A percentile compares a stretch with the other conserved stretches of the same genome.
phyloP scores from a whole-genome alignment of 169 alveolate genomes.

The Plasmodium vinckei region DNA sequence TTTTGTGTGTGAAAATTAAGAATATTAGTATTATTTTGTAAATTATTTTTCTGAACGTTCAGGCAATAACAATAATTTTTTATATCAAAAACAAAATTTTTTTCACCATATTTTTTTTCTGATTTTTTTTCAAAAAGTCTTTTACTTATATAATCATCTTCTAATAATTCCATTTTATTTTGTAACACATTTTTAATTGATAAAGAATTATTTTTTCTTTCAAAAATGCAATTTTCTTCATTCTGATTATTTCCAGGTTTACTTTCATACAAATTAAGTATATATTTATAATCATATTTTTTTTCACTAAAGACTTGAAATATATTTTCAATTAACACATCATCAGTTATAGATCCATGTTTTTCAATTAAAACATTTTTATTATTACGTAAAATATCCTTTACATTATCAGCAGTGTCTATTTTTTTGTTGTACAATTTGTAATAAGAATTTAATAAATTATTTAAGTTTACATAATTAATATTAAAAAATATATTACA shows the following conservation, averaged over 20 bases:
- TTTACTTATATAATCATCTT: slow-evolving; percentile 34
- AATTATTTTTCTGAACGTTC: background rate
- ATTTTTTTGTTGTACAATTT: slow-evolving; percentile 23
- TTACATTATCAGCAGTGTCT: slow-evolving; percentile 13
- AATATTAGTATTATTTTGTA: background rate
- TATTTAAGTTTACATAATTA: slow-evolving; percentile 4
- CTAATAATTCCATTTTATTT: slow-evolving; percentile 51
- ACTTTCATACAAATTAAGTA: slow-evolving; percentile 11
- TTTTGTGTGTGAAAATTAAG: background rate
- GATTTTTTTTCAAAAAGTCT: slow-evolving; percentile 9
- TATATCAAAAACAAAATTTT: slow-evolving; percentile 40
- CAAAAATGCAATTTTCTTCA: slow-evolving; percentile 14
- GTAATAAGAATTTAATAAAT: slow-evolving; percentile 1
- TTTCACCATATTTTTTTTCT: slow-evolving; percentile 43
- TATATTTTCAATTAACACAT: slow-evolving; percentile 72
- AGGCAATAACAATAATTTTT: slow-evolving; percentile 38
- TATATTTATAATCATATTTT: slow-evolving; percentile 25
- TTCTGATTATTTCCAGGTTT: background rate
- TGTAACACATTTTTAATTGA: slow-evolving; percentile 31
- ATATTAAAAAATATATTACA: slow-evolving; percentile 31
- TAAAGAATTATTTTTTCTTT: slow-evolving; percentile 3
- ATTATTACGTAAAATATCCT: slow-evolving; percentile 2
- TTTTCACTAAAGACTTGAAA: slow-evolving; percentile 43
- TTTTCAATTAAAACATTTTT: slow-evolving; percentile 2
- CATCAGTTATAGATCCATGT: slow-evolving; percentile 44